Conservation (phyloP, 1,139 yeast genomes). For the Diutina siamensis region DNA sequence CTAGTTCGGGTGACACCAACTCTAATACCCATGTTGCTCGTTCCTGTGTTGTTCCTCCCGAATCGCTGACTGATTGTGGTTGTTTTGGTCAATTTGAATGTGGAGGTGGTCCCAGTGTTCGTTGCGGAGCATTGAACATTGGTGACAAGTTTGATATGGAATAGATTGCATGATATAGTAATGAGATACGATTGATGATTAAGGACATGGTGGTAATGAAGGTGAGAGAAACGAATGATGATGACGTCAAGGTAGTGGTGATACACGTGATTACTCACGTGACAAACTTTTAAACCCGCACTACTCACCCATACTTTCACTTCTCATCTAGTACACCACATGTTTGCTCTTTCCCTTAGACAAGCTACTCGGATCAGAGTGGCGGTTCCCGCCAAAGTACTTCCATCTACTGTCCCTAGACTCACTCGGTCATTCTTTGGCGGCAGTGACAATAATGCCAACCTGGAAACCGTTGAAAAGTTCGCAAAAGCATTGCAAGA, state of each 20-base stretch:
- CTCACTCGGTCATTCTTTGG: neutral
- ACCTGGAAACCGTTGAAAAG: neutral
- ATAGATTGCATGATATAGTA: too few relatives aligned
- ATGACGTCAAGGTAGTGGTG: neutral
- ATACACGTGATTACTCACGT: too few relatives aligned
- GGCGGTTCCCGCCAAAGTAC: neutral
- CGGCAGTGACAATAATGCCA: neutral
- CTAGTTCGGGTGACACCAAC: neutral
- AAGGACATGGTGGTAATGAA: too few relatives aligned
- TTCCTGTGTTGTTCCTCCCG: neutral
- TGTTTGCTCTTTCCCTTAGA: too few relatives aligned
- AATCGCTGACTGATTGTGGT: neutral
- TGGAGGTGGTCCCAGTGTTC: conserved; percentile 5
- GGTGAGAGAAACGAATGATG: neutral
- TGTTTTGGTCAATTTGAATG: conserved; percentile 4
- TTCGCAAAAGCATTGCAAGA: conserved; percentile 1
- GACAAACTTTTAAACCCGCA: too few relatives aligned
- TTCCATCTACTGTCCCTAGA: neutral
- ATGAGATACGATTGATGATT: neutral
- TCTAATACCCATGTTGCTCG: neutral
- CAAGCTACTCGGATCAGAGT: too few relatives aligned
- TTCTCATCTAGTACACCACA: too few relatives aligned
- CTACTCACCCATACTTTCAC: too few relatives aligned
- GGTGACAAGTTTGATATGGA: conserved; percentile 5
- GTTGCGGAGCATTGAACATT: conserved; percentile 5